A percentile compares a stretch with the other conserved stretches of the same genome.
phyloP scores from a whole-genome alignment of 1,284 basidiomycete genomes.

The Tilletia horrida region DNA sequence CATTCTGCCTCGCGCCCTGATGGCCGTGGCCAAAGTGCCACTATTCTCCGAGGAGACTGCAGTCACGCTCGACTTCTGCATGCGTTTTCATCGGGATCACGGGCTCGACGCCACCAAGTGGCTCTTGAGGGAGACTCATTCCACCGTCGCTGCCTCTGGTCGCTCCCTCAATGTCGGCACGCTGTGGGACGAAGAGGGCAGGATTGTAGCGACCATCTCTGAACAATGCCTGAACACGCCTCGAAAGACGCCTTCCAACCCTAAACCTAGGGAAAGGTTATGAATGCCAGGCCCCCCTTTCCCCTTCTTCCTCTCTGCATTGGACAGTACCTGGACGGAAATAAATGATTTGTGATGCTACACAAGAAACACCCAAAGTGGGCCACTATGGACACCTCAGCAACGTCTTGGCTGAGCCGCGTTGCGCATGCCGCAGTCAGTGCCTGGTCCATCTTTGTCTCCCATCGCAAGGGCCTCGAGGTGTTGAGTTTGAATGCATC shows the following conservation, averaged over 20 bases:
- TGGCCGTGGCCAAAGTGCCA: neutral
- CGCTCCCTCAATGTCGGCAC: neutral
- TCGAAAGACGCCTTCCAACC: neutral
- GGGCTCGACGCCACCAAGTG: neutral
- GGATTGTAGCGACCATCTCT: neutral
- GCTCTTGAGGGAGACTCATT: neutral
- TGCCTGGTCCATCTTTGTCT: no score
- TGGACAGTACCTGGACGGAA: no score
- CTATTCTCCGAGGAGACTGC: neutral
- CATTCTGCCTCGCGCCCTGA: neutral
- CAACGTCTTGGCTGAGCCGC: no score
- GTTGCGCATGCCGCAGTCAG: no score
- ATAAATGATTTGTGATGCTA: no score
- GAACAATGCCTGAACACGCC: neutral
- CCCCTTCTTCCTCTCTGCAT: no score
- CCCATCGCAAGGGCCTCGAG: no score
- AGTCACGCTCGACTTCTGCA: conserved; percentile 1
- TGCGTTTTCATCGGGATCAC: conserved; percentile 2
- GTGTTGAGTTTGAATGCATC: no score
- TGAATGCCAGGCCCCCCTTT: no score
- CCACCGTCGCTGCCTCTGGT: neutral
- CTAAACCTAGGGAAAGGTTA: no score
- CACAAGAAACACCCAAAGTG: no score
- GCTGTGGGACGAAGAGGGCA: conserved; percentile 8
- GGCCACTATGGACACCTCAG: no score